These are phyloP conservation scores for Multifurca ochricompacta DNA, from an alignment of 768 basidiomycete genomes.

Conservation along the genomic window DNA sequence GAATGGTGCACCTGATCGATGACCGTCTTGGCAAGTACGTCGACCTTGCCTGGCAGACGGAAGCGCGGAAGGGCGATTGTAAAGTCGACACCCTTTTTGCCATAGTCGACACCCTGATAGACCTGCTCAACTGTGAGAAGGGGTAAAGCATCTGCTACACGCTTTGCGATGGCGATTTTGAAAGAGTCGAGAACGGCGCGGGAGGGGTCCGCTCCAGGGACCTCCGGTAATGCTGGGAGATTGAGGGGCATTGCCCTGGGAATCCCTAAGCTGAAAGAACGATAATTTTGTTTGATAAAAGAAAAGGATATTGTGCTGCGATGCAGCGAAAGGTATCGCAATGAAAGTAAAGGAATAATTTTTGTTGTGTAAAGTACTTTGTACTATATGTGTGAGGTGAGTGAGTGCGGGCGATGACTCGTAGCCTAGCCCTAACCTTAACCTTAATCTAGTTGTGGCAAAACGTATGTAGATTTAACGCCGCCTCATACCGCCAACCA, in stretches of 20 bases:
- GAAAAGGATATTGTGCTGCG: slow-evolving; percentile 4
- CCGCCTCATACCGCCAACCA: too few species aligned
- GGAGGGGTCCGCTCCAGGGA: slow-evolving; percentile 51
- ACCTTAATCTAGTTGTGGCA: slow-evolving; percentile 8
- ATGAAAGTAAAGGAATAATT: slow-evolving; percentile 7
- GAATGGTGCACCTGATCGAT: slow-evolving; percentile 47
- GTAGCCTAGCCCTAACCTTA: not conserved
- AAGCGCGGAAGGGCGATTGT: slow-evolving; percentile 90
- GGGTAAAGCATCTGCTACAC: slow-evolving; percentile 57
- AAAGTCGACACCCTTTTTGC: slow-evolving; percentile 92
- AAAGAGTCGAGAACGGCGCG: slow-evolving; percentile 67
- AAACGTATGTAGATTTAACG: too few species aligned
- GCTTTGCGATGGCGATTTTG: slow-evolving; percentile 71
- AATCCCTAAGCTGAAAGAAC: not conserved
- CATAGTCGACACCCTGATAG: slow-evolving; percentile 79
- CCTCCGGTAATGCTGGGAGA: slow-evolving; percentile 33
- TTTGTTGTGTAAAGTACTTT: too few species aligned
- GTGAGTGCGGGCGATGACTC: too few species aligned
- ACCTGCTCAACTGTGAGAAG: slow-evolving; percentile 65
- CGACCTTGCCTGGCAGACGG: slow-evolving; percentile 73
- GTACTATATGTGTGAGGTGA: too few species aligned
- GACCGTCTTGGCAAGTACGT: slow-evolving; percentile 68
- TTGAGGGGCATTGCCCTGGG: slow-evolving; percentile 9
- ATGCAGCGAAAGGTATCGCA: slow-evolving; percentile 5
- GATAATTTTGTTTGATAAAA: not conserved